Percentiles rank a stretch among this genome's conserved stretches.
Conservation (phyloP, 2,329 filamentous ascomycete genomes). For the Xylariaceae sp. region DNA sequence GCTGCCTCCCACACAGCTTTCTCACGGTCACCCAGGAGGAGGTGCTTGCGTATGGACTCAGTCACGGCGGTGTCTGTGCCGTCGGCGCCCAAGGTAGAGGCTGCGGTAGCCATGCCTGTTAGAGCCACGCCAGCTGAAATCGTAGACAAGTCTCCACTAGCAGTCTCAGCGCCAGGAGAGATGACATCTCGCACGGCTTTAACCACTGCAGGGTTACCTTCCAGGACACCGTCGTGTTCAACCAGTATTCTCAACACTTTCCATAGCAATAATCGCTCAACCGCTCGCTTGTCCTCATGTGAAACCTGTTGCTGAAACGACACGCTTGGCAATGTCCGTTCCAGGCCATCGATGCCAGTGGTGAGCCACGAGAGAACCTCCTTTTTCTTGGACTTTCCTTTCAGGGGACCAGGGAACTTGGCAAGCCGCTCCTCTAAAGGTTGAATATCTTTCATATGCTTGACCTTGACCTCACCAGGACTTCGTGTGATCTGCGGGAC, state of each 20-base stretch:
- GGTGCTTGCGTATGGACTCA: conserved; percentile 64
- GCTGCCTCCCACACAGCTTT: conserved; percentile 91
- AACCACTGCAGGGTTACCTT: conserved; percentile 66
- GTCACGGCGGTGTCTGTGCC: conserved; percentile 63
- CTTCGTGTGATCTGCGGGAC: conserved; percentile 74
- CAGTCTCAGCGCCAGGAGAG: conserved; percentile 47
- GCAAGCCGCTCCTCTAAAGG: conserved; percentile 66
- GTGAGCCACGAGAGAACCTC: conserved; percentile 78
- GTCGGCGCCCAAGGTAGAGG: conserved; percentile 49
- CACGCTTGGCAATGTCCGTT: conserved; percentile 50
- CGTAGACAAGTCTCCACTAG: conserved; percentile 22
- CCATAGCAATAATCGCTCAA: conserved; percentile 82
- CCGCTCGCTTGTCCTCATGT: conserved; percentile 62
- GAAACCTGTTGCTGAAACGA: conserved; percentile 46
- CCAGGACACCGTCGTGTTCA: conserved; percentile 78
- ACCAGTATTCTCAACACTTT: conserved; percentile 77
- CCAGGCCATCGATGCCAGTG: conserved; percentile 67
- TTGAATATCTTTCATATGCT: conserved; percentile 66
- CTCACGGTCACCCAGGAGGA: conserved; percentile 78
- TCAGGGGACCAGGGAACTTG: conserved; percentile 86
- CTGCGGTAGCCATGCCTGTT: conserved; percentile 34
- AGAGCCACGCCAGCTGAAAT: conserved; percentile 33
- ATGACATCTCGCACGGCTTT: conserved; percentile 71
- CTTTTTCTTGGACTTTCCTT: conserved; percentile 91
- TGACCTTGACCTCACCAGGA: conserved; percentile 76